A percentile compares a stretch with the other conserved stretches of the same genome.
These are phyloP conservation scores for Lentinula lateritia DNA, from an alignment of 768 basidiomycete genomes.

Conservation along the genomic window DNA sequence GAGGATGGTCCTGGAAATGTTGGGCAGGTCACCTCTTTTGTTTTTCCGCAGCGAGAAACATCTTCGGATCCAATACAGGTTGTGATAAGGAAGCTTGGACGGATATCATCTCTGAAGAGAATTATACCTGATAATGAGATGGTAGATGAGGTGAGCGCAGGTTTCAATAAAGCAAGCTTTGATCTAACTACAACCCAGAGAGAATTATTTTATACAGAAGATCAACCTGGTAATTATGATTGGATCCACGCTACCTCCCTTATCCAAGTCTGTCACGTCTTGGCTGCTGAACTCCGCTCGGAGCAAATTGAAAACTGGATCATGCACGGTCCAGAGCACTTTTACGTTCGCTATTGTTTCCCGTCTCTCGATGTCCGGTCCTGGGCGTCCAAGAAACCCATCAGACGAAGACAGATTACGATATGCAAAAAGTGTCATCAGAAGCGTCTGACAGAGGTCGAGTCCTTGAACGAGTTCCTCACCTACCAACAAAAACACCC, in stretches of 20 bases:
- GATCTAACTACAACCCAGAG: conserved; percentile 30
- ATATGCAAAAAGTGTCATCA: conserved; percentile 41
- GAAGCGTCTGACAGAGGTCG: conserved; percentile 23
- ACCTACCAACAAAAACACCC: conserved; percentile 15
- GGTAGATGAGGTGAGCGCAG: conserved; percentile 49
- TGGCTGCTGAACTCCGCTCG: conserved; percentile 24
- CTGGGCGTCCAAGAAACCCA: conserved; percentile 29
- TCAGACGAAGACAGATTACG: conserved; percentile 29
- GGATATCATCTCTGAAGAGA: conserved; percentile 34
- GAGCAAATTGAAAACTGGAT: conserved; percentile 41
- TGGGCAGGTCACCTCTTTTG: conserved; percentile 42
- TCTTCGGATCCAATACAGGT: conserved; percentile 18
- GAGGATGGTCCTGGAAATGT: conserved; percentile 48
- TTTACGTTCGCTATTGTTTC: conserved; percentile 50
- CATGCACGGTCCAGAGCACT: conserved; percentile 47
- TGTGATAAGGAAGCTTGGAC: conserved; percentile 41
- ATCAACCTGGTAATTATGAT: conserved; percentile 17
- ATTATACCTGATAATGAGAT: conserved; percentile 32
- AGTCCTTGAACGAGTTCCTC: conserved; percentile 27
- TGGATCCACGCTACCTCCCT: conserved; percentile 30
- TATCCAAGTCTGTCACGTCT: conserved; percentile 43
- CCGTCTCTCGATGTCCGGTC: conserved; percentile 29
- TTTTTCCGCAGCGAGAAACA: conserved; percentile 14
- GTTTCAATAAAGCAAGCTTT: not conserved
- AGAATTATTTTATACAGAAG: conserved; percentile 57